Conservation (phyloP, 176 grass and related monocot genomes). For the Avena atlantica region DNA sequence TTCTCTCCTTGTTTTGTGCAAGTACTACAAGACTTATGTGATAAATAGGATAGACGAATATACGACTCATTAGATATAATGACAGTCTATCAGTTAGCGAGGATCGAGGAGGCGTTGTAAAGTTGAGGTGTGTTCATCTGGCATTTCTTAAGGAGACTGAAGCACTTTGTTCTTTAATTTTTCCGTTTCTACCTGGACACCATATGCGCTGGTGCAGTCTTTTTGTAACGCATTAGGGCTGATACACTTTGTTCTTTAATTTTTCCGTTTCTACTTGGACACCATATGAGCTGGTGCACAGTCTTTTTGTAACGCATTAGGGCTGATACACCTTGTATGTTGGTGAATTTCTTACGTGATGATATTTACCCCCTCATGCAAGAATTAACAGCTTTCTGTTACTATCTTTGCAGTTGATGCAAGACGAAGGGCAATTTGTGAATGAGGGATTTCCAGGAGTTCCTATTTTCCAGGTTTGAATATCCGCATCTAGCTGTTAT, state of each 20-base stretch:
- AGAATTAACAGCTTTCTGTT: neutral
- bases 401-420: constrained; percentile 61
- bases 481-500: neutral
- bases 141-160: neutral
- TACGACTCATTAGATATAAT: neutral
- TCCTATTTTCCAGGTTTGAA: constrained; percentile 87
- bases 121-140: neutral
- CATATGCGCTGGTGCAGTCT: neutral
- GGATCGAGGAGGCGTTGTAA: neutral
- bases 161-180: neutral
- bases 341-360: neutral
- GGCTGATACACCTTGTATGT: neutral
- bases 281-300: neutral
- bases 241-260: neutral
- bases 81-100: neutral
- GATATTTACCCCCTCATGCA: neutral
- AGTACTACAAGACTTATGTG: constrained; percentile 9
- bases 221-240: neutral
- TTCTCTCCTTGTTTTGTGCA: constrained; percentile 1
- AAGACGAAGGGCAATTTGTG: constrained; percentile 52
- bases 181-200: neutral
- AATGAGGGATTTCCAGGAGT: constrained; percentile 76
- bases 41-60: neutral
- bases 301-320: neutral
- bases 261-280: neutral